Conservation (phyloP, 768 basidiomycete species). For the Trametes villosa region DNA sequence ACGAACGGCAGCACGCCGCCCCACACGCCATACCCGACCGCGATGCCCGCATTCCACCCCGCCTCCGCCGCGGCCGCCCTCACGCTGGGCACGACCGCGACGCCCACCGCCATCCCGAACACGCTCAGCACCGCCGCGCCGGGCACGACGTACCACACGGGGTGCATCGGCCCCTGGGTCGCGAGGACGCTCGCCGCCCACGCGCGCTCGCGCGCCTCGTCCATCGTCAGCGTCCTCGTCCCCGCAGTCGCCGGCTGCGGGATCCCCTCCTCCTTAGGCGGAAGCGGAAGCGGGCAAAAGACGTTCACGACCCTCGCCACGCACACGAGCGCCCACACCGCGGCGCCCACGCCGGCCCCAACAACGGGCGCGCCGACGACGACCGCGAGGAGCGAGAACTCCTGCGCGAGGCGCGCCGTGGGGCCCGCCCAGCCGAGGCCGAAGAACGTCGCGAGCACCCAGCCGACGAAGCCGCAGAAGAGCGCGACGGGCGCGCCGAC, state of each 20-base stretch:
- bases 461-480: not conserved
- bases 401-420: not conserved
- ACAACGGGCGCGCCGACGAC: slow-evolving; percentile 1
- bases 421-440: not conserved
- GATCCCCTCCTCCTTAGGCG: not conserved
- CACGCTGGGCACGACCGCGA: slow-evolving; percentile 5
- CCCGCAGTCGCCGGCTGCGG: not conserved
- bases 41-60: slow-evolving; percentile 1
- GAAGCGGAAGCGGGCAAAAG: no score
- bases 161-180: no score
- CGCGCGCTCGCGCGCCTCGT: not conserved
- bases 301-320: slow-evolving; percentile 2
- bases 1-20: not conserved
- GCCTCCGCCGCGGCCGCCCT: not conserved
- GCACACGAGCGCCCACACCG: not conserved
- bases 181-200: no score
- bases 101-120: slow-evolving; percentile 7
- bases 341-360: not conserved
- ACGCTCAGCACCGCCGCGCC: not conserved
- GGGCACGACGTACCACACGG: not conserved
- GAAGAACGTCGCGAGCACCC: not conserved
- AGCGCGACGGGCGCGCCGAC: not conserved
- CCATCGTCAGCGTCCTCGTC: no score
- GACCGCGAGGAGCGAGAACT: not conserved
- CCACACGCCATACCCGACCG: slow-evolving; percentile 8